Evolutionary conservation across 371 early-diverging fungal species (phyloP).

Genomic region (Capillidium rhysosporum): DNA sequence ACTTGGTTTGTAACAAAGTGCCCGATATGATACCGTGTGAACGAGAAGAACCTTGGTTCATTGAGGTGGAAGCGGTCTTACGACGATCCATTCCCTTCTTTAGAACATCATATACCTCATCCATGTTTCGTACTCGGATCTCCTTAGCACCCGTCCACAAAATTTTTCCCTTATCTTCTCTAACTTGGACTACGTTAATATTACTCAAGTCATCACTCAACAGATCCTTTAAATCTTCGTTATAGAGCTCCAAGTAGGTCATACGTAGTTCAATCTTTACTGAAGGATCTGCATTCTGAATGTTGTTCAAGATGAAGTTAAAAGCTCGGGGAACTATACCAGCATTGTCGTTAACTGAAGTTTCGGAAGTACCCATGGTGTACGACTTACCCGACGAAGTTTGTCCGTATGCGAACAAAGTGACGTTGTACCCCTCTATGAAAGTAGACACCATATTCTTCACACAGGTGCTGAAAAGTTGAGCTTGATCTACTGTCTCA

Average conservation of each 20-base stretch:
- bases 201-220: conserved; percentile 15
- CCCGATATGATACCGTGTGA: conserved; percentile 97
- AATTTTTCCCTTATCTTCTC: conserved; percentile 87
- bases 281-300: conserved; percentile 10
- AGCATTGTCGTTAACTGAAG: background rate
- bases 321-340: conserved; percentile 6
- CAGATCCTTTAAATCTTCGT: conserved; percentile 84
- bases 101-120: conserved; percentile 25
- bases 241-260: conserved; percentile 90
- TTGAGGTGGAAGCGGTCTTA: conserved; percentile 90
- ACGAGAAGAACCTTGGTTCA: conserved; percentile 89
- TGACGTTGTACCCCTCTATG: background rate
- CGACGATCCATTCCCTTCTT: conserved; percentile 59
- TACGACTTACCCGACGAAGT: conserved; percentile 96
- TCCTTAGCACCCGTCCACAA: conserved; percentile 78
- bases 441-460: background rate
- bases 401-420: conserved; percentile 20
- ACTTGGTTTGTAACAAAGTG: conserved; percentile 9
- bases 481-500: background rate
- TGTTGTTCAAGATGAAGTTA: background rate
- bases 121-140: conserved; percentile 42
- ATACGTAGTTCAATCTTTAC: conserved; percentile 15
- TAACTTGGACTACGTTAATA: conserved; percentile 19
- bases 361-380: conserved; percentile 82
- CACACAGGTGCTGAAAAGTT: background rate